These are phyloP conservation scores for Phyllachora maydis DNA, from an alignment of 2,329 filamentous ascomycete species.

Conservation along the genomic window DNA sequence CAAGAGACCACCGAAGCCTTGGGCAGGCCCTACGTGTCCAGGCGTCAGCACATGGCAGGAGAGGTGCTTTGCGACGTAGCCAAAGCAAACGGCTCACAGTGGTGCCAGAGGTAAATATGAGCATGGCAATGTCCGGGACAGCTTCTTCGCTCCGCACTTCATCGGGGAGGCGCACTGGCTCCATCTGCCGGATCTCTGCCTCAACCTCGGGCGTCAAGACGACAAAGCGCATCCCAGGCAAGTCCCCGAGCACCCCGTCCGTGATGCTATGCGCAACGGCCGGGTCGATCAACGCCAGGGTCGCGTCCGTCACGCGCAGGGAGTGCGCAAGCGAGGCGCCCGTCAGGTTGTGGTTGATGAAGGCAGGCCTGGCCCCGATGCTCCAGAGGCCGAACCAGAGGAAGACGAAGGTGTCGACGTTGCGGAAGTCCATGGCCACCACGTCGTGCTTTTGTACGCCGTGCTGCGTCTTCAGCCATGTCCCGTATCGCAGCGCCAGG, in stretches of 20 bases:
- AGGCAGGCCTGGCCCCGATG: conserved; percentile 63
- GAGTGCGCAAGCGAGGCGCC: conserved; percentile 55
- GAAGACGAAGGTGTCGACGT: conserved; percentile 59
- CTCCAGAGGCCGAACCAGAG: conserved; percentile 62
- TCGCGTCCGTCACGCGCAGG: conserved; percentile 42
- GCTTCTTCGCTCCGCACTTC: conserved; percentile 26
- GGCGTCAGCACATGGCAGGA: too few species aligned
- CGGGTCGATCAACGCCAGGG: conserved; percentile 48
- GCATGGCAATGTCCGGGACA: conserved; percentile 37
- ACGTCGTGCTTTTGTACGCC: conserved; percentile 51
- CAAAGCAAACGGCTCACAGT: too few species aligned
- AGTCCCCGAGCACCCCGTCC: conserved; percentile 29
- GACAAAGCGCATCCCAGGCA: conserved; percentile 32
- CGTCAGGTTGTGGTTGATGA: conserved; percentile 70
- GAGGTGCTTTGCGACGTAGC: too few species aligned
- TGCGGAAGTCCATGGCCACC: conserved; percentile 67
- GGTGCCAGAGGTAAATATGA: conserved; percentile 76
- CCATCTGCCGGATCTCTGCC: conserved; percentile 24
- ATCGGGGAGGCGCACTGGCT: conserved; percentile 37
- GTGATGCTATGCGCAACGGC: conserved; percentile 30
- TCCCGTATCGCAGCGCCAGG: conserved; percentile 46
- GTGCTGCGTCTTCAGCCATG: conserved; percentile 47
- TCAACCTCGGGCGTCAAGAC: conserved; percentile 37
- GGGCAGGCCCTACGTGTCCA: too few species aligned
- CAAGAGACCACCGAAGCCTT: conserved; percentile 59